These are phyloP conservation scores for Lepidium didymum DNA, from an alignment of 345 rosid genomes.

Conservation along the genomic window DNA sequence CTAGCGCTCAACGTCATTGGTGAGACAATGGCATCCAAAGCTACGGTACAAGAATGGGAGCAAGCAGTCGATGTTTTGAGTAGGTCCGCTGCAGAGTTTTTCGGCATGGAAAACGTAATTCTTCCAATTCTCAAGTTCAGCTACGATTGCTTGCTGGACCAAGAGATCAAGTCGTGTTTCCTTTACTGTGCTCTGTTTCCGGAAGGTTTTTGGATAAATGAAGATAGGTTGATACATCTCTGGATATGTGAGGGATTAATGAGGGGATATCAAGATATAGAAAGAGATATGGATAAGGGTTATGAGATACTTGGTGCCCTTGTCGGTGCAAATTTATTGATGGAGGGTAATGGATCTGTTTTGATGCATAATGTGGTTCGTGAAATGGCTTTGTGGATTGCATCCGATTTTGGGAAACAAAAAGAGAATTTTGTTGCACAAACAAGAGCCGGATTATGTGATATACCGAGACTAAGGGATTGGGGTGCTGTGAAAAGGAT, in stretches of 20 bases:
- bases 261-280: neutral
- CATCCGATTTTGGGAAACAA: neutral
- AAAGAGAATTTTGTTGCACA: neutral
- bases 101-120: conserved; percentile 16
- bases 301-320: neutral
- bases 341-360: no score
- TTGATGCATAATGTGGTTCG: neutral
- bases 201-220: fast-evolving
- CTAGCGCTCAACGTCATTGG: neutral
- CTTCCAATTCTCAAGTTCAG: conserved; percentile 20
- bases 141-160: neutral
- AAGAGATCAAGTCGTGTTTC: neutral
- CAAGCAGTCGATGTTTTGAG: conserved; percentile 1
- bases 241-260: neutral
- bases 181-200: neutral
- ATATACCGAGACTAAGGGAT: neutral
- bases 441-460: neutral
- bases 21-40: conserved; percentile 24
- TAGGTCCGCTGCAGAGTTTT: neutral
- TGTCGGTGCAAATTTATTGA: neutral
- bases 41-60: conserved; percentile 21
- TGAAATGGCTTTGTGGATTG: neutral
- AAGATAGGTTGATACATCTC: neutral
- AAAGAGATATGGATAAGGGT: neutral
- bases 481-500: neutral